A percentile compares a stretch with the other conserved stretches of the same genome.
These are phyloP conservation scores for Russula foetens DNA, from an alignment of 768 basidiomycete species.

Conservation along the genomic window DNA sequence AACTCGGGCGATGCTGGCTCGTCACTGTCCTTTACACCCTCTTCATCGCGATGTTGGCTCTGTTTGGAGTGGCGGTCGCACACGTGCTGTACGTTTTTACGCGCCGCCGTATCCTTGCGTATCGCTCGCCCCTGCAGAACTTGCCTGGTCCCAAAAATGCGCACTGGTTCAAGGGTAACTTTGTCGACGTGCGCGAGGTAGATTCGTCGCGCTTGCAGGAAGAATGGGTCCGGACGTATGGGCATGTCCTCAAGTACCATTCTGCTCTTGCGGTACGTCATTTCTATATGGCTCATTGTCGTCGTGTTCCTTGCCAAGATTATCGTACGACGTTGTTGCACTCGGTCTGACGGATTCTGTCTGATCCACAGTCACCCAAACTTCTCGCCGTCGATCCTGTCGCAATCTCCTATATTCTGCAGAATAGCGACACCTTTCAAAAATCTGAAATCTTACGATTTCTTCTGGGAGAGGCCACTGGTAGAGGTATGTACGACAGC, in stretches of 20 bases:
- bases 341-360: too few relatives aligned
- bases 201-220: conserved; percentile 11
- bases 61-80: not conserved
- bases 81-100: not conserved
- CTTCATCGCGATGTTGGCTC: not conserved
- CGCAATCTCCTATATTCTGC: conserved; percentile 29
- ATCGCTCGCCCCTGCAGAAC: conserved; percentile 1
- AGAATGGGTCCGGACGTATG: conserved; percentile 15
- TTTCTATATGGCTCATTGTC: not conserved
- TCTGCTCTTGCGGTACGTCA: conserved; percentile 4
- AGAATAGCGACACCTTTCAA: conserved; percentile 25
- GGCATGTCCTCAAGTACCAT: conserved; percentile 5
- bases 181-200: not conserved
- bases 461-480: conserved; percentile 12
- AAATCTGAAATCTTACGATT: conserved; percentile 25
- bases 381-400: conserved; percentile 30
- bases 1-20: too few relatives aligned
- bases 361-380: conserved; percentile 14
- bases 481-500: conserved; percentile 10
- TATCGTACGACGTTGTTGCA: not conserved
- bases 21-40: not conserved
- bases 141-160: conserved; percentile 6
- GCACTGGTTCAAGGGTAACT: conserved; percentile 4
- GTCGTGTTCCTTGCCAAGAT: too few relatives aligned
- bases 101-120: not conserved